phyloP scores from a whole-genome alignment of 768 basidiomycete genomes.

The Auricularia cornea region DNA sequence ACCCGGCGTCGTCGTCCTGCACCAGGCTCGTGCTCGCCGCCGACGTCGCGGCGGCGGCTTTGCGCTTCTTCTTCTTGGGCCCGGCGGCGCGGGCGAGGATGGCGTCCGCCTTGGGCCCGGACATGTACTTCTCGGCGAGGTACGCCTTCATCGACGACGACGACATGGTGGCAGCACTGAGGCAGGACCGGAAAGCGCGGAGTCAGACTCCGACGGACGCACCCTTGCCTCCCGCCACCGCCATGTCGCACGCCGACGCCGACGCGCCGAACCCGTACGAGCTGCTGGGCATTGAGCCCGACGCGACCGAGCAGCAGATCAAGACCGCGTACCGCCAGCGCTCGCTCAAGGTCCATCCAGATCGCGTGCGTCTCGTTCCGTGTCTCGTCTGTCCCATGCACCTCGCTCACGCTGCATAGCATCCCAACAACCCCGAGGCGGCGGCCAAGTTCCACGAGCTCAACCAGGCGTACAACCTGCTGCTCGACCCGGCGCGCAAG shows the following conservation, averaged over 20 bases:
- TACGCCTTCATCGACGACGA: conserved; percentile 56
- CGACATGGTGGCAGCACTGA: background rate
- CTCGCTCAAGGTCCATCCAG: conserved; percentile 82
- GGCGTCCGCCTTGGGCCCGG: conserved; percentile 91
- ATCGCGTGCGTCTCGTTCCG: conserved; percentile 44
- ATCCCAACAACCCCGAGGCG: conserved; percentile 75
- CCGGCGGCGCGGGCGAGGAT: conserved; percentile 62
- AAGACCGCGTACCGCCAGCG: conserved; percentile 69
- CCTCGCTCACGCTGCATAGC: conserved; percentile 41
- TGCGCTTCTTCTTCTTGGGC: conserved; percentile 73
- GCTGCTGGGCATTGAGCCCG: conserved; percentile 48
- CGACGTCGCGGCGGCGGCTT: conserved; percentile 36
- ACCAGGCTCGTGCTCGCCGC: conserved; percentile 15
- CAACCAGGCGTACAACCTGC: conserved; percentile 69
- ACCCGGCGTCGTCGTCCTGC: conserved; percentile 59
- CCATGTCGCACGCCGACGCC: conserved; percentile 41
- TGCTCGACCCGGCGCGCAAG: conserved; percentile 72
- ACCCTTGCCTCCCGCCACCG: background rate
- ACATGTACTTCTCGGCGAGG: conserved; percentile 90
- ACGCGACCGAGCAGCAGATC: conserved; percentile 71
- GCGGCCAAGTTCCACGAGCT: conserved; percentile 80
- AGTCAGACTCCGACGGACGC: background rate
- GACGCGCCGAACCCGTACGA: conserved; percentile 52
- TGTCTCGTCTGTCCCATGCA: conserved; percentile 1
- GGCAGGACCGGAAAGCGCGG: background rate